Evolutionary conservation across 2,329 filamentous ascomycete species (phyloP), one percentile per base, ranked within the genome.

Genomic region (Hymenotorrendiella dingleyae): DNA sequence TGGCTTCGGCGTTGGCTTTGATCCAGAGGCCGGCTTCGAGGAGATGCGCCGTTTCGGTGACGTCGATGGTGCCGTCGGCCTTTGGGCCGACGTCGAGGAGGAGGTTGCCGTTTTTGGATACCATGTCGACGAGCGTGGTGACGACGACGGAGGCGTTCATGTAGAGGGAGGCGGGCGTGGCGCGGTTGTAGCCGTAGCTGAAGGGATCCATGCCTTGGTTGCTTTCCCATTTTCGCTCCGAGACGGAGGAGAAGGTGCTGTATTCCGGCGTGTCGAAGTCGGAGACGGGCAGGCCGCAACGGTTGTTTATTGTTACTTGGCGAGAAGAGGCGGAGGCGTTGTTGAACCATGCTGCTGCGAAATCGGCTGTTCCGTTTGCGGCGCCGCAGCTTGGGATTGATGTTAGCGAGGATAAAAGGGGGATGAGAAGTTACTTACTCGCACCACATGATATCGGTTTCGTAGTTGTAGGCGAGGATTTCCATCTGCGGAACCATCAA

Each of bases 201-300:
- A 67, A 79, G 0, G 76, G 76, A 50, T 80, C 76, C 72, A 81
- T 75, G 27, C 76, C 76, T 30, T 67, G 66, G 58, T 72, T 80
- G 29, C 63, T 71, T 59, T 80, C 77, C 76, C 76, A 81, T 57
- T 80, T 80, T 21, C 73, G 64, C 23, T 63, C 56, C 56, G 76
- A 73, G 7, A 71, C 67, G 3, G 68, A 65, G 3, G 64, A 60
- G 54, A 72, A 76, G 6, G 64, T 66, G 21, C 64, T 62, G 54
- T 80, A 81, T 55, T 80, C 76, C 0, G 76, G 76, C 1, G 76
- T 80, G 55, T 80, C 75, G 50, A 78, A 80, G 60, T 80, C 75
- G 1, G 59, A 57, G 33, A 68, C 67, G 0, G 71, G 63, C 0
- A 76, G 58, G 3, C 76, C 76, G 56, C 77, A 81, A 6, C 76